phyloP scores from a whole-genome alignment of 2,329 filamentous ascomycete genomes.

The Aspergillus neoniger region DNA sequence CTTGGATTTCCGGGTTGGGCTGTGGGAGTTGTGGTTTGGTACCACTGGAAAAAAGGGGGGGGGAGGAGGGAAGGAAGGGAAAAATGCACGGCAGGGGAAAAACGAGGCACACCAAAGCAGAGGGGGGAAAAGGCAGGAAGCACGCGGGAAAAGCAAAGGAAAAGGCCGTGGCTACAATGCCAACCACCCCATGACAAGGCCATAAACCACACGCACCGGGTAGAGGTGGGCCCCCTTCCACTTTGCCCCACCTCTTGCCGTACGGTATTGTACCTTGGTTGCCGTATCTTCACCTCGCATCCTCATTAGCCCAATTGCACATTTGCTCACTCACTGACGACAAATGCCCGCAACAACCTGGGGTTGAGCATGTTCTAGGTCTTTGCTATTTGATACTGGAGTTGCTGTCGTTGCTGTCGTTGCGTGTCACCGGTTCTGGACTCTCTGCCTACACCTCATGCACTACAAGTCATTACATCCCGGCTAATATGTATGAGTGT shows the following conservation, averaged over 20 bases:
- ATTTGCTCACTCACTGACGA: not conserved
- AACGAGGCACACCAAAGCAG: not conserved
- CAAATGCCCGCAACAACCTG: not conserved
- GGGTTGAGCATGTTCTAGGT: not conserved
- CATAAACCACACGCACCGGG: not conserved
- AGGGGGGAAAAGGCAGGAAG: not conserved
- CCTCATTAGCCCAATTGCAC: not conserved
- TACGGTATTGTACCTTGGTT: not conserved
- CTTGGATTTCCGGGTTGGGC: not conserved
- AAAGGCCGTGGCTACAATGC: constrained; percentile 4
- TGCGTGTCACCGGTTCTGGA: not conserved
- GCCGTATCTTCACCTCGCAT: not conserved
- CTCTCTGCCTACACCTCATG: not conserved
- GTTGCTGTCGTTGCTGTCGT: not conserved
- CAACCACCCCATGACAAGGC: not conserved
- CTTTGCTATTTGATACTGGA: not conserved
- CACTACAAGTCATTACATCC: not conserved
- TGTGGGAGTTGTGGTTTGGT: not conserved
- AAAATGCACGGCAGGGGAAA: not conserved
- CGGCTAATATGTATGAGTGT: not conserved
- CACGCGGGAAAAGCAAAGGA: not conserved
- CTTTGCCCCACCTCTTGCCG: not conserved
- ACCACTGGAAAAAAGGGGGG: not conserved
- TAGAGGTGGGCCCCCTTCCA: not conserved
- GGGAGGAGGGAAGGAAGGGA: not conserved